Base-by-base conservation (phyloP, 345 rosid species). In the Lepidium aucheri region DNA sequence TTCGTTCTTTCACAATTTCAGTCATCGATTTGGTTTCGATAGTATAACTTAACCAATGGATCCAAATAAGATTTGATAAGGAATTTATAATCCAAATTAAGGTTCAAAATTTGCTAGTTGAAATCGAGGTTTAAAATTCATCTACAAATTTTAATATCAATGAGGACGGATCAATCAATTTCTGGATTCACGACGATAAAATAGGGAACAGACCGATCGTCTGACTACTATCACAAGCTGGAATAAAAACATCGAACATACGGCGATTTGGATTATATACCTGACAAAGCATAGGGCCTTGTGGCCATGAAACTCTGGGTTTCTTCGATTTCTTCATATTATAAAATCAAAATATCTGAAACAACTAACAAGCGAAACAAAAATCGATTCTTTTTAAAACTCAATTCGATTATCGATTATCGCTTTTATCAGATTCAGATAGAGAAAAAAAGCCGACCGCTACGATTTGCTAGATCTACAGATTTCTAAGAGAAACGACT, bases 301-400 rank as follows among this genome's bases (percentile, higher is more conserved):
- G 49, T 35, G 85, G 81, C 91, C 89, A 82, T 50, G 91, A 74
- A 58, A 84, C 87, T 43, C 78, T 79, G 68, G 80, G 70, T 80
- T 80, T 87, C 83, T 69, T 70, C 79, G 59, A 69, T 63, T 73
- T 81, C 85, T 76, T 74, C 87, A 78, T 80, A 22, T 34, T 51
- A 51, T 12, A 36, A 7, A 35, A 53, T 4, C 41, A 46, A 22
- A 55, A 36, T 9, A 26, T 33, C 65, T 44, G 64, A 63, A 51
- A 38, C 14, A 67, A 56, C 34, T 10, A n/a, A 60, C 45, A 58
- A 28, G 11, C 22, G 54, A 14, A 43, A 68, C 22, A 51, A 16
- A 11, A 54, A 5, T 62, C 63, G 49, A 39, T 60, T 57, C n/a
- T 4, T 6, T 7, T 28, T 28, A 28, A 28, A 32, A 24, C 14